Evolutionary conservation across 441 rosid species (phyloP).

Genomic region (Adansonia gregorii): DNA sequence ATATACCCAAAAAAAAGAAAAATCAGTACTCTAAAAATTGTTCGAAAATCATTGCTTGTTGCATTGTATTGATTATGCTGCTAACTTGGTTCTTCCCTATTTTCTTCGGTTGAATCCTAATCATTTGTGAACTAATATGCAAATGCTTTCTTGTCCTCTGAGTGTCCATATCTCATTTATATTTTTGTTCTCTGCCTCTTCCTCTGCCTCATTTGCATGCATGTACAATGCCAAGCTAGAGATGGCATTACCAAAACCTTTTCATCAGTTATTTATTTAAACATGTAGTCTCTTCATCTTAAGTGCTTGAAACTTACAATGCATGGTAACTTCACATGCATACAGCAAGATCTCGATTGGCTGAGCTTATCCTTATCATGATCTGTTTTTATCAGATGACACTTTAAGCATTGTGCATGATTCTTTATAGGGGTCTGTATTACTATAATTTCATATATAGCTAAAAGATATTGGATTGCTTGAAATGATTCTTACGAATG

Average conservation of each 20-base stretch:
- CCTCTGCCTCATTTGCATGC: background rate
- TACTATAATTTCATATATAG: too few relatives aligned
- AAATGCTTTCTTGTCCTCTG: background rate
- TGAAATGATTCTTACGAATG: too few relatives aligned
- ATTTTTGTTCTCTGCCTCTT: constrained; percentile 17
- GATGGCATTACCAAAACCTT: background rate
- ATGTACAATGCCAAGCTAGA: background rate
- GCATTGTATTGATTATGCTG: background rate
- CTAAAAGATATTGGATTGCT: too few relatives aligned
- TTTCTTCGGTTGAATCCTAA: background rate
- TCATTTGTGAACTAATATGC: constrained; percentile 4
- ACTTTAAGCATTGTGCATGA: too few relatives aligned
- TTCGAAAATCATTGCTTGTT: background rate
- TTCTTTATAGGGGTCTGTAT: too few relatives aligned
- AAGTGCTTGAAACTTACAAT: too few relatives aligned
- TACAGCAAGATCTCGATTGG: too few relatives aligned
- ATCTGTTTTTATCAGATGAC: too few relatives aligned
- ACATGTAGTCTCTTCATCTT: too few relatives aligned
- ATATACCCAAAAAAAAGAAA: background rate
- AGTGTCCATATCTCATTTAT: background rate
- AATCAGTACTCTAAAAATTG: background rate
- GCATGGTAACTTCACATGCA: too few relatives aligned
- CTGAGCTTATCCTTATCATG: too few relatives aligned
- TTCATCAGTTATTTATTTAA: too few relatives aligned
- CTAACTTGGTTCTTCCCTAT: constrained; percentile 12